A percentile compares a stretch with the other conserved stretches of the same genome.
These are phyloP conservation scores for Clarkia xantiana DNA, from an alignment of 345 rosid species.

Conservation along the genomic window DNA sequence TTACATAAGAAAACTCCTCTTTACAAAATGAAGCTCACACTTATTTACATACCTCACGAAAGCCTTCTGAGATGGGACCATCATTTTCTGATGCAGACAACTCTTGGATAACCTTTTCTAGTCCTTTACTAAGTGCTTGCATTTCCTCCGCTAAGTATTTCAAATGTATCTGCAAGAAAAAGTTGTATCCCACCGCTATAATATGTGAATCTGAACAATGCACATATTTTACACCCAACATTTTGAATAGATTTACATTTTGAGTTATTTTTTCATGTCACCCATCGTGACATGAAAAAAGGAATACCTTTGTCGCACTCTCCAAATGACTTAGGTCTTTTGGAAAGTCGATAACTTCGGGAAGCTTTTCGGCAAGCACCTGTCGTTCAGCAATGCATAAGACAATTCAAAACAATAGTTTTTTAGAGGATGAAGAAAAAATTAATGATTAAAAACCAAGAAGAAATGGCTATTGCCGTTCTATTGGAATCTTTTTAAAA, in stretches of 20 bases:
- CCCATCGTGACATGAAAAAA: neutral
- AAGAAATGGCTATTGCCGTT: too few relatives aligned
- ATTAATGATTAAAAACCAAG: too few relatives aligned
- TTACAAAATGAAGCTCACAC: too few relatives aligned
- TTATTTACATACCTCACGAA: conserved; percentile 34
- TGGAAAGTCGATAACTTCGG: conserved; percentile 72
- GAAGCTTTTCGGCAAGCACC: conserved; percentile 82
- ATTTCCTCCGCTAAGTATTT: conserved; percentile 93
- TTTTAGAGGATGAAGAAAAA: too few relatives aligned
- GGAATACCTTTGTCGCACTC: conserved; percentile 59
- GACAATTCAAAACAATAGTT: too few relatives aligned
- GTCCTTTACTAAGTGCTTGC: conserved; percentile 95
- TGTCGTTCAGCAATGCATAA: conserved; percentile 1
- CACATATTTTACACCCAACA: neutral
- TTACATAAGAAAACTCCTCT: too few relatives aligned
- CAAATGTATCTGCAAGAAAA: conserved; percentile 59
- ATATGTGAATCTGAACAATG: too few relatives aligned
- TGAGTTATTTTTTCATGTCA: neutral
- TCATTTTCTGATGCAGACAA: conserved; percentile 70
- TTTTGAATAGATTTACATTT: neutral
- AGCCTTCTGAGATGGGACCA: conserved; percentile 61
- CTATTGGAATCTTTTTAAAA: too few relatives aligned
- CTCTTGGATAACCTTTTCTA: conserved; percentile 85
- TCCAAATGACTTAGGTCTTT: conserved; percentile 54
- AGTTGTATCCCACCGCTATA: too few relatives aligned